Base-by-base conservation (phyloP, 495 filamentous ascomycete species). In the Xylaria intraflava region DNA sequence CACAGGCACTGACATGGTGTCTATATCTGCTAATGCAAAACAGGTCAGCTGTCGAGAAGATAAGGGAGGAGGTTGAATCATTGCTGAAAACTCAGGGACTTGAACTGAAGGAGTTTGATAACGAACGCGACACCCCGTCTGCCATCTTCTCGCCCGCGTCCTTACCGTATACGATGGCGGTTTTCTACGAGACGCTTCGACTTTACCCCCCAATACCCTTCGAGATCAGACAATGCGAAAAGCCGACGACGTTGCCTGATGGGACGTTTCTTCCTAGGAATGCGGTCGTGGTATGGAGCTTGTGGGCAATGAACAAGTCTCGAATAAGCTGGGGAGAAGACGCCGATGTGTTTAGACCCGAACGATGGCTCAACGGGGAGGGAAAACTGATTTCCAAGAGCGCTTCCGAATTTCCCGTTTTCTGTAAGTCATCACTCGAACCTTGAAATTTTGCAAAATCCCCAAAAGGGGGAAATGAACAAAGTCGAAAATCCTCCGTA, bases 181-280 rank as follows among this genome's bases (percentile, higher is more conserved):
- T 78, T 6, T 82, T 83, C 59, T 77, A 81, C 56, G 81, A 84
- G 49, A 58, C 70, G 10, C 62, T 84, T 0, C 72, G 81, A 0
- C 59, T 83, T 3, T 83, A 76, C 53, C 81, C 81, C 14, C 81
- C 80, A 3, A 78, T 84, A 33, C 80, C 81, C 5, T 78, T 83
- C 47, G 81, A 84, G 58, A 76, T 84, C 44, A 78, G 80, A 53
- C 78, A 83, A 60, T 74, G 70, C 61, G 71, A 72, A 16, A 58
- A 70, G 45, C 57, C 68, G 24, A 73, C 75, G 5, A 73, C 73
- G 1, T 71, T 84, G 17, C 81, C 81, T 0, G 81, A 84, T 56
- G 78, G 79, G 23, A 83, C 81, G 1, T 74, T 70, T 53, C 68
- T 84, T 5, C 80, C 80, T 0, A 64, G 66, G 42, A 61, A 65